phyloP scores from a whole-genome alignment of 805 yeast genomes.

The Zygoascus flipseniorum region DNA sequence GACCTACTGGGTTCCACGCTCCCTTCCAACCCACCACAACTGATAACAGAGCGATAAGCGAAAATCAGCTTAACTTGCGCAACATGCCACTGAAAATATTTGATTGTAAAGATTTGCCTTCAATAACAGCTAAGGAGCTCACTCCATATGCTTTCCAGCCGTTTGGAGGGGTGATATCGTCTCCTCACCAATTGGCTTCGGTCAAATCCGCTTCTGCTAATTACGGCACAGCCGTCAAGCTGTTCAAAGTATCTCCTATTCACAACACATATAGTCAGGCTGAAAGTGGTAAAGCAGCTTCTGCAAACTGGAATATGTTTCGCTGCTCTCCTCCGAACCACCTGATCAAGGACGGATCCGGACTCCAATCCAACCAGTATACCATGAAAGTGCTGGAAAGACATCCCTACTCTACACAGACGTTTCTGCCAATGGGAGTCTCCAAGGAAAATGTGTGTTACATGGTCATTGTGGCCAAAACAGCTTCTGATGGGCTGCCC shows the following conservation, averaged over 20 bases:
- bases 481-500: conserved; percentile 46
- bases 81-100: neutral
- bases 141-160: conserved; percentile 59
- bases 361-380: conserved; percentile 14
- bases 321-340: conserved; percentile 72
- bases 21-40: neutral
- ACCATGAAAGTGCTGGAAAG: conserved; percentile 63
- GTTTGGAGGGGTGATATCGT: conserved; percentile 73
- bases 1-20: neutral
- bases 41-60: neutral
- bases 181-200: conserved; percentile 56
- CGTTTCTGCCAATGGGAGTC: conserved; percentile 86
- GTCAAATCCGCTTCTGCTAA: conserved; percentile 53
- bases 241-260: conserved; percentile 64
- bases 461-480: conserved; percentile 71
- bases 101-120: neutral
- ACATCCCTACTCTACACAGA: conserved; percentile 84
- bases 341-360: conserved; percentile 30
- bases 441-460: conserved; percentile 42
- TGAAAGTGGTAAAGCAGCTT: conserved; percentile 40
- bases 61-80: neutral
- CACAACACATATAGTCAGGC: conserved; percentile 42
- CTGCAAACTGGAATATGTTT: conserved; percentile 75
- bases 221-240: conserved; percentile 87
- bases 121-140: conserved; percentile 41